Conservation (phyloP, 106 monocot species). For the Acanthochlamys bracteata region DNA sequence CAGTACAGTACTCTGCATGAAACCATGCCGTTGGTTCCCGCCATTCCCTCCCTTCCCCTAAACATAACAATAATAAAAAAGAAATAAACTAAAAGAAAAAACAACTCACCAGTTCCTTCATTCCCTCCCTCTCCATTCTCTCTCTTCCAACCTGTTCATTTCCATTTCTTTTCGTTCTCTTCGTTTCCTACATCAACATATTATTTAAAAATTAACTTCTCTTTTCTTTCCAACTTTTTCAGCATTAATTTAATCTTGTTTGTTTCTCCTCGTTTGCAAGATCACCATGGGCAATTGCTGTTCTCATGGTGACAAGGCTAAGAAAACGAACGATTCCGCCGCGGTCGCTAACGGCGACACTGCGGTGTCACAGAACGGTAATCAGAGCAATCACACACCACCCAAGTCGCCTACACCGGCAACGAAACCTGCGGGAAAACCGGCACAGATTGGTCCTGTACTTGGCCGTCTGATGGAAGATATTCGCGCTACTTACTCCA, state of each 20-base stretch:
- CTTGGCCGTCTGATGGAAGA: constrained; percentile 65
- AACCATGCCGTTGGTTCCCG: too few species aligned
- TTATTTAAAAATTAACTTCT: too few species aligned
- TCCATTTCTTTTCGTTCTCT: too few species aligned
- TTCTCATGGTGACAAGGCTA: constrained; percentile 9
- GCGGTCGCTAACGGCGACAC: neutral
- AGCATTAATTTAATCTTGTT: constrained; percentile 10
- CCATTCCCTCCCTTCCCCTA: too few species aligned
- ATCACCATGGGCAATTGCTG: constrained; percentile 18
- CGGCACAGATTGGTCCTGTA: constrained; percentile 34
- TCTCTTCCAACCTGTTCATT: too few species aligned
- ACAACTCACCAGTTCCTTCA: too few species aligned
- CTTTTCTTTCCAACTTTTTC: constrained; percentile 62
- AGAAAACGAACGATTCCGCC: constrained; percentile 1
- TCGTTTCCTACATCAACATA: too few species aligned
- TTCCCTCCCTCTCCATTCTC: too few species aligned
- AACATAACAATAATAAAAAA: too few species aligned
- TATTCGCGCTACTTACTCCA: constrained; percentile 25
- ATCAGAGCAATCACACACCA: constrained; percentile 1
- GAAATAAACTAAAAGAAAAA: too few species aligned
- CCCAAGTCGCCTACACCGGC: neutral
- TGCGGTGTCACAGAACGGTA: neutral
- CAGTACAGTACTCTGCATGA: too few species aligned
- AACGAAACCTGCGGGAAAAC: constrained; percentile 10
- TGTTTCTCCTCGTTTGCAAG: neutral